These are phyloP conservation scores for Aspergillus diversus DNA, from an alignment of 495 filamentous ascomycete genomes.

Conservation along the genomic window DNA sequence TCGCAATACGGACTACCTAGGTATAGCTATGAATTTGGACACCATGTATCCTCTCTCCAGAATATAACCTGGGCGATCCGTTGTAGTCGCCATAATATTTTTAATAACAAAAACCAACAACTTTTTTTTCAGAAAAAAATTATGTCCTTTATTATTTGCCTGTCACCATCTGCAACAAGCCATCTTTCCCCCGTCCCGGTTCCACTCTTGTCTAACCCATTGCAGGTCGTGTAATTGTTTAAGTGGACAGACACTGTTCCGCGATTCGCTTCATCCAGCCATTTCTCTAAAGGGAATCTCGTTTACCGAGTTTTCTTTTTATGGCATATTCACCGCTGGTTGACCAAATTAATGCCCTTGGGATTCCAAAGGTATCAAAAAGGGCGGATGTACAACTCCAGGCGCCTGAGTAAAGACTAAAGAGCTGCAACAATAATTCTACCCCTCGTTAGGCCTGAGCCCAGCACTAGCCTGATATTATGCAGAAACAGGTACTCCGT, in stretches of 20 bases:
- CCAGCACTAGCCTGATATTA: neutral
- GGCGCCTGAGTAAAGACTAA: neutral
- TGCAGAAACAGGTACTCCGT: conserved; percentile 1
- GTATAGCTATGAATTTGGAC: neutral
- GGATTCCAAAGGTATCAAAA: neutral
- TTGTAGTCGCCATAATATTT: neutral
- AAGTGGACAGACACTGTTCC: neutral
- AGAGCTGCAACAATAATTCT: neutral
- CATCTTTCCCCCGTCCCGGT: neutral
- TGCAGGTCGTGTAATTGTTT: conserved; percentile 3
- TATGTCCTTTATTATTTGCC: neutral
- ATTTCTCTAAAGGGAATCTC: neutral
- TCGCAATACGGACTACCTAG: neutral
- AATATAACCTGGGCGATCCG: neutral
- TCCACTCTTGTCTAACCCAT: neutral
- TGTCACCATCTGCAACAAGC: neutral
- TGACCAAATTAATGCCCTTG: conserved; percentile 5
- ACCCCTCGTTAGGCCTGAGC: neutral
- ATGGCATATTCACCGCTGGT: conserved; percentile 10
- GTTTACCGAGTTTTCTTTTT: neutral
- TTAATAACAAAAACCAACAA: neutral
- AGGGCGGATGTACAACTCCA: neutral
- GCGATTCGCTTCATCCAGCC: neutral
- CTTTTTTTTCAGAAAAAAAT: neutral
- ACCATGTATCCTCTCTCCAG: too few species aligned